Conservation (phyloP, 1,284 basidiomycete genomes). For the Ganoderma sinense region DNA sequence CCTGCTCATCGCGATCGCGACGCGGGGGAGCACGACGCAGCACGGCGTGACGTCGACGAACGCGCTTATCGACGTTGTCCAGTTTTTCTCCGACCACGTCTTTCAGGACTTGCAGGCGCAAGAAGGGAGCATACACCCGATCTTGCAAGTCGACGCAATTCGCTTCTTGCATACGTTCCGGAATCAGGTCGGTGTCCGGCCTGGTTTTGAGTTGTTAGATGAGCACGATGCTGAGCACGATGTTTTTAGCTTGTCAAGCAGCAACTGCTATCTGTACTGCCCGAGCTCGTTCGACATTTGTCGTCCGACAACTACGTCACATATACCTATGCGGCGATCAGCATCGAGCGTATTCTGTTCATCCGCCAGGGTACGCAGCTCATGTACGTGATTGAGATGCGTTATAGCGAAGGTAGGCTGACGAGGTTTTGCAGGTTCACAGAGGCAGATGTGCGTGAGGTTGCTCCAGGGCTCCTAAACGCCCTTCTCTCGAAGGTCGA, state of each 20-base stretch:
- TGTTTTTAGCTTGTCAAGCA: slow-evolving; percentile 84
- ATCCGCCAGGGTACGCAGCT: slow-evolving; percentile 82
- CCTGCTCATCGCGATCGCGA: slow-evolving; percentile 90
- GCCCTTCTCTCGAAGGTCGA: slow-evolving; percentile 87
- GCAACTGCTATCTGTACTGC: slow-evolving; percentile 92
- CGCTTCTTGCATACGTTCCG: slow-evolving; percentile 94
- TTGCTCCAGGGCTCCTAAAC: slow-evolving; percentile 80
- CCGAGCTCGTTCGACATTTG: slow-evolving; percentile 88
- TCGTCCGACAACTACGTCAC: slow-evolving; percentile 84
- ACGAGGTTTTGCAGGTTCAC: slow-evolving; percentile 67
- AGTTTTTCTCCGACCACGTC: slow-evolving; percentile 95
- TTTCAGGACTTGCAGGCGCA: slow-evolving; percentile 87
- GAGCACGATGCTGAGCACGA: neutral
- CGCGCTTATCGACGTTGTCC: slow-evolving; percentile 90
- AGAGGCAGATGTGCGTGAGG: slow-evolving; percentile 86
- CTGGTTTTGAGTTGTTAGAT: neutral
- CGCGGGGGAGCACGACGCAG: slow-evolving; percentile 84
- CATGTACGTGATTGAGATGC: slow-evolving; percentile 31
- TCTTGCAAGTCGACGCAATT: slow-evolving; percentile 96
- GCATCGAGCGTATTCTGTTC: slow-evolving; percentile 89
- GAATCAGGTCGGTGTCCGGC: slow-evolving; percentile 72
- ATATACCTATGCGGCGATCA: slow-evolving; percentile 91
- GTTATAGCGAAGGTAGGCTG: neutral
- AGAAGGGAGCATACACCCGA: slow-evolving; percentile 79
- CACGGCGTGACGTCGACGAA: slow-evolving; percentile 96